Evolutionary conservation across 2,329 filamentous ascomycete species (phyloP), one percentile per base, ranked within the genome.

Genomic region (Paracoccidioides lutzii): DNA sequence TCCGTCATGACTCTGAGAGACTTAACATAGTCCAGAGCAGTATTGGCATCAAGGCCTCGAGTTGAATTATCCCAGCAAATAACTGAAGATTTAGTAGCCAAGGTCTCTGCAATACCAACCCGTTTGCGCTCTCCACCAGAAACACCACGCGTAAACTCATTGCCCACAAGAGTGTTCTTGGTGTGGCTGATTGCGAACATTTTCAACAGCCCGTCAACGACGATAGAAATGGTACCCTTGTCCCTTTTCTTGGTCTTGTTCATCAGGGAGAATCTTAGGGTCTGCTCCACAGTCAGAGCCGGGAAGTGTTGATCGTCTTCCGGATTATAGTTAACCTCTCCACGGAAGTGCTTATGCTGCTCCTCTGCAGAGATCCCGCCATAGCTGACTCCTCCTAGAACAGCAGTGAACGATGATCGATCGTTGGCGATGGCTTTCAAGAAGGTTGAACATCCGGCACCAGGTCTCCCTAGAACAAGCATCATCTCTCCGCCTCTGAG

Each of bases 21-120:
- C 56, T 83, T 84, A 8, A 83, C 85, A 62, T 88, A 91, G 64
- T 90, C 87, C 4, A 90, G 75, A 4, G 87, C 88, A 0, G 87
- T 90, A 1, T 83, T 87, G 1, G 86, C 84, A 65, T 93, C 87
- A 0, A 91, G 74, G n/a, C 88, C 88, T 50, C 87, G 77, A 0
- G 87, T 91, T 0, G 81, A 84, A 67, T 91, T 91, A 62, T 91
- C 87, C 85, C 85, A 90, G 59, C 83, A 84, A 38, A 87, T 81
- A 1, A 90, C 83, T 0, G 84, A 82, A 0, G 82, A 82, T 67
- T 87, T 85, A 5, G 85, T 85, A 4, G 85, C 83, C 28, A 91
- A 71, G 0, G 85, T 87, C 69, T 91, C 87, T 1, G 85, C 85
- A 60, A 91, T 89, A 28, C 82, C 84, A 7, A 89, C 87, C 64